Conservation (phyloP, 176 grass and related monocot genomes). For the Pontederia paniculata region DNA sequence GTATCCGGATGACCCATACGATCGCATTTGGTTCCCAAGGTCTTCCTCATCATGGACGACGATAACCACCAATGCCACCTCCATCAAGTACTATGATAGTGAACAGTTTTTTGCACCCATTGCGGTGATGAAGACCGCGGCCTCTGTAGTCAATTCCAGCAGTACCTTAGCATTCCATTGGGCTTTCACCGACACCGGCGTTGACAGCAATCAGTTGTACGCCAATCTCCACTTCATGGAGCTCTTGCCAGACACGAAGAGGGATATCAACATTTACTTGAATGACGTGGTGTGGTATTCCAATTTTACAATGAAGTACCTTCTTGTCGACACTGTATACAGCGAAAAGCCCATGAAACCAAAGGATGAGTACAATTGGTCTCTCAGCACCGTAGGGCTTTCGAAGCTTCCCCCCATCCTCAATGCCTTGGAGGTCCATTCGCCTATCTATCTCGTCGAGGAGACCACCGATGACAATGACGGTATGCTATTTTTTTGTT, state of each 20-base stretch:
- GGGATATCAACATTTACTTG: constrained; percentile 22
- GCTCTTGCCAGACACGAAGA: constrained; percentile 12
- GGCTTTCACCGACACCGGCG: background rate
- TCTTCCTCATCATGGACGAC: too few species aligned
- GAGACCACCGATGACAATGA: constrained; percentile 23
- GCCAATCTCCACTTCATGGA: constrained; percentile 22
- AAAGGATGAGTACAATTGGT: background rate
- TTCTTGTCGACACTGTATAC: background rate
- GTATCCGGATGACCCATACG: background rate
- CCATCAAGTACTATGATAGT: accelerated
- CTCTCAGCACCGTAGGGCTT: constrained; percentile 25
- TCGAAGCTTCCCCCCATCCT: constrained; percentile 49
- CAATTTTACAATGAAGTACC: constrained; percentile 8
- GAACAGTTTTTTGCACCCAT: constrained; percentile 16
- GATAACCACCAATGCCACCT: constrained; percentile 9
- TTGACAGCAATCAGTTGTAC: constrained; percentile 1
- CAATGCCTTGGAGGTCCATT: constrained; percentile 41
- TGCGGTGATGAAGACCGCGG: constrained; percentile 38
- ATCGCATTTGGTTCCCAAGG: background rate
- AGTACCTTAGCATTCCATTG: constrained; percentile 14
- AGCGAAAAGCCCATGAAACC: background rate
- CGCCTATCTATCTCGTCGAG: constrained; percentile 13
- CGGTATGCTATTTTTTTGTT: constrained; percentile 10
- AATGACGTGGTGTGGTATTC: constrained; percentile 5
- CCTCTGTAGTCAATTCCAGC: constrained; percentile 23